Conservation (phyloP, 2,329 filamentous ascomycete species). For the Samsoniella hepiali region DNA sequence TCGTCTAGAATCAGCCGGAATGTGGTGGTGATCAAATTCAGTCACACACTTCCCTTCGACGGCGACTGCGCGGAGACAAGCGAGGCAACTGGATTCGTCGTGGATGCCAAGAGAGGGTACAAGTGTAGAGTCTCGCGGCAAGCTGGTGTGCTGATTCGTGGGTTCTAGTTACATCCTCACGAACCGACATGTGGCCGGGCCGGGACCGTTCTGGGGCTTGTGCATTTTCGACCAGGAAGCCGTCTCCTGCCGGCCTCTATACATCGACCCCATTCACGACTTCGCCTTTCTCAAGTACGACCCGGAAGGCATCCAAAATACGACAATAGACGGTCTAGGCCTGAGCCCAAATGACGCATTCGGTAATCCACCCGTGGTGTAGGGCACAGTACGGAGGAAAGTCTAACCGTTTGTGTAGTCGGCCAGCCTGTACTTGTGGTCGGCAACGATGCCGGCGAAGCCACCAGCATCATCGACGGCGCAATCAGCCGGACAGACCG, state of each 20-base stretch:
- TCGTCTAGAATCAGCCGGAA: not conserved
- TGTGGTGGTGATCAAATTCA: not conserved
- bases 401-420: constrained; percentile 45
- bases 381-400: not conserved
- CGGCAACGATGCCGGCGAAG: constrained; percentile 97
- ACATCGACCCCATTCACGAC: constrained; percentile 96
- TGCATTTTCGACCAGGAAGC: constrained; percentile 97
- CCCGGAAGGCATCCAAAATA: constrained; percentile 93
- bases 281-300: constrained; percentile 97
- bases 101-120: not conserved
- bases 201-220: constrained; percentile 96
- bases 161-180: constrained; percentile 67
- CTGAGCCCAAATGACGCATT: not conserved
- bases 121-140: not conserved
- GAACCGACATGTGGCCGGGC: constrained; percentile 88
- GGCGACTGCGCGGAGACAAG: not conserved
- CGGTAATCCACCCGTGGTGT: not conserved
- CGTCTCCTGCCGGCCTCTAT: constrained; percentile 92
- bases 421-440: constrained; percentile 94
- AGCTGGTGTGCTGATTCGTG: not conserved
- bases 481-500: constrained; percentile 94
- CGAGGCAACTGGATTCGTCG: not conserved
- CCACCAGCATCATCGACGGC: constrained; percentile 94
- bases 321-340: constrained; percentile 34
- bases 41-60: not conserved